Evolutionary conservation across 2,329 filamentous ascomycete genomes (phyloP), one percentile per base, ranked within the genome.

Genomic region (Ploettnerulaceae sp.): DNA sequence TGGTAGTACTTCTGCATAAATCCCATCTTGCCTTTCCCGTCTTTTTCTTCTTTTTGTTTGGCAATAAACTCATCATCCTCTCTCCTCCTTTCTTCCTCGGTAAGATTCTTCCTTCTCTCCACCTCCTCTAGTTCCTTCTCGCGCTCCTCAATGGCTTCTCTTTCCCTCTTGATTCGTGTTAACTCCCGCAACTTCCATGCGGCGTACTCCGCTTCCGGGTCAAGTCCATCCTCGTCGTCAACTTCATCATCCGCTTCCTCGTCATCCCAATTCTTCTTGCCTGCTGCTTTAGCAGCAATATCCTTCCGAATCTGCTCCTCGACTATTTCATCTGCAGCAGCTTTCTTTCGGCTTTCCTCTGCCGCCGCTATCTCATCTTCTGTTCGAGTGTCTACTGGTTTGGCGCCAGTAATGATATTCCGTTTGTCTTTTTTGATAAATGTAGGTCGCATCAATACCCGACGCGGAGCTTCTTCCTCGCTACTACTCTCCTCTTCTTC

Each of bases 1-100:
- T 98, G 93, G 67, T 88, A 90, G 70, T 97, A 98, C 64, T 90
- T 89, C 63, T 96, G 90, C 86, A 97, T 88, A 66, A 82, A 96
- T 2, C 78, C 78, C 75, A 93, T 88, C 68, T 91, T 85, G 43
- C 89, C 89, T 51, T 84, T 83, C 40, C 73, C 67, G 57, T 84
- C 81, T 67, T 58, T 61, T 53, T 65, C 62, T 20, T 63, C 61
- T 25, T 58, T 61, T 40, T 97, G 91, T 55, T 76, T 74, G 1
- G 82, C 82, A 14, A 97, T 70, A 65, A 81, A 87, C 40, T 77
- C 86, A 33, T 82, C 78, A 66, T 98, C 93, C 65, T 98, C 93
- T 48, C 81, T 83, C 48, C 83, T 81, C 37, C 93, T 80, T 68
- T 97, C 90, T 59, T 91, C 89, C 29, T 84, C 82, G 0, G 86